These are phyloP conservation scores for Globisporangium heterothallicum DNA, from an alignment of 352 stramenopile species.

Conservation along the genomic window DNA sequence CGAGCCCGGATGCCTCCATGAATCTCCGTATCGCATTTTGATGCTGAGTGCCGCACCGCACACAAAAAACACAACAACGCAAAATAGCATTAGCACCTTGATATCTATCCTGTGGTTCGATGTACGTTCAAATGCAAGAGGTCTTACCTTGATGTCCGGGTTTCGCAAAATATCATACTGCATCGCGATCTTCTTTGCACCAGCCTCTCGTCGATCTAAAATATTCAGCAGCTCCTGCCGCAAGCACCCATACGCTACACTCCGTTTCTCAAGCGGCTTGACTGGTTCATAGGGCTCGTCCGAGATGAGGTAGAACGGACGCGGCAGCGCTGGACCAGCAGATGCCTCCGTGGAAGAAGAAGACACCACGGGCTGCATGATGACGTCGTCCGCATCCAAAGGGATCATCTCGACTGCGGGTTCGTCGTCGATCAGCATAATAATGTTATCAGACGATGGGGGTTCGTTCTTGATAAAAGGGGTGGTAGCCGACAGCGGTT, in stretches of 20 bases:
- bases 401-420: conserved; percentile 25
- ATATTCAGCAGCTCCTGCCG: conserved; percentile 48
- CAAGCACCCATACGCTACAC: conserved; percentile 52
- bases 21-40: conserved; percentile 62
- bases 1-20: conserved; percentile 44
- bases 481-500: background rate
- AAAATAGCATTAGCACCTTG: background rate
- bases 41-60: too few species aligned
- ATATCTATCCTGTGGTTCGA: background rate
- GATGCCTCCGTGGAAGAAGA: background rate
- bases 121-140: background rate
- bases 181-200: conserved; percentile 31
- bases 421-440: conserved; percentile 33
- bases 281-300: conserved; percentile 20
- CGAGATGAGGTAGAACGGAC: conserved; percentile 49
- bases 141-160: conserved; percentile 34
- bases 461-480: conserved; percentile 11
- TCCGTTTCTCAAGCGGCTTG: conserved; percentile 38
- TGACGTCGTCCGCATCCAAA: conserved; percentile 22
- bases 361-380: conserved; percentile 8
- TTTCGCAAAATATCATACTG: conserved; percentile 63
- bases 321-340: background rate
- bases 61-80: background rate
- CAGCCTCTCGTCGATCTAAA: conserved; percentile 39
- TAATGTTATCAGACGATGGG: conserved; percentile 13